Evolutionary conservation across 805 yeast genomes (phyloP).

Genomic region (Ogataea saltuana): DNA sequence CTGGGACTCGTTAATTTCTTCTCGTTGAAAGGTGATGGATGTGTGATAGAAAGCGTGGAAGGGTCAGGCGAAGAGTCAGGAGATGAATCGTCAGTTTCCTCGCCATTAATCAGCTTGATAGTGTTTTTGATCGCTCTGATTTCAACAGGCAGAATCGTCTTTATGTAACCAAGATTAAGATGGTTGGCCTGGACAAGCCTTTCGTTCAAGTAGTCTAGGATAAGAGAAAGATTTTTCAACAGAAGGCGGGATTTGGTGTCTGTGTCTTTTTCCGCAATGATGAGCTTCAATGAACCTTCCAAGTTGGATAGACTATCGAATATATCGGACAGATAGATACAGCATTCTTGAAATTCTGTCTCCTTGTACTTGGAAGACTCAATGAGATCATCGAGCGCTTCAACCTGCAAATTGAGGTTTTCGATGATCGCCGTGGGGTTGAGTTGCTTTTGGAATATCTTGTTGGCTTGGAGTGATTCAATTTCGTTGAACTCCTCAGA

Average conservation of each 20-base stretch:
- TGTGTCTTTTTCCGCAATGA: constrained; percentile 15
- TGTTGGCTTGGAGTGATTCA: constrained; percentile 13
- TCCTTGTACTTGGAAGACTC: constrained; percentile 21
- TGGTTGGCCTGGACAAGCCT: constrained; percentile 17
- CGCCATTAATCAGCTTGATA: constrained; percentile 24
- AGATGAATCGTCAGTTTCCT: too few relatives aligned
- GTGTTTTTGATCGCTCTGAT: constrained; percentile 28
- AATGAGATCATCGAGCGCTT: constrained; percentile 29
- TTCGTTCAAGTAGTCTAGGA: constrained; percentile 14
- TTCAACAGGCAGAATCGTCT: constrained; percentile 28
- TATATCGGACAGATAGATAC: constrained; percentile 28
- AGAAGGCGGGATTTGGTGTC: constrained; percentile 21
- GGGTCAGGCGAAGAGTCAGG: too few relatives aligned
- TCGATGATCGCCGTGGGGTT: constrained; percentile 25
- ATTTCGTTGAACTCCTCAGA: constrained; percentile 23
- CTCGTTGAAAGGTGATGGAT: neutral
- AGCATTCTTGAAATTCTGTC: constrained; percentile 25
- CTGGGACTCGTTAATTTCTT: constrained; percentile 4
- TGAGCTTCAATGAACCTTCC: constrained; percentile 24
- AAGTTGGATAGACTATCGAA: constrained; percentile 27
- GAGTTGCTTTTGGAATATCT: constrained; percentile 14
- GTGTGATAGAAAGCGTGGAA: neutral
- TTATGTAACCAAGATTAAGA: constrained; percentile 17
- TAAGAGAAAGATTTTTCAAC: constrained; percentile 12
- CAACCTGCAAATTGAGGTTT: constrained; percentile 27